Base-by-base conservation (phyloP, 352 stramenopile genomes). In the Pythium aquatile region DNA sequence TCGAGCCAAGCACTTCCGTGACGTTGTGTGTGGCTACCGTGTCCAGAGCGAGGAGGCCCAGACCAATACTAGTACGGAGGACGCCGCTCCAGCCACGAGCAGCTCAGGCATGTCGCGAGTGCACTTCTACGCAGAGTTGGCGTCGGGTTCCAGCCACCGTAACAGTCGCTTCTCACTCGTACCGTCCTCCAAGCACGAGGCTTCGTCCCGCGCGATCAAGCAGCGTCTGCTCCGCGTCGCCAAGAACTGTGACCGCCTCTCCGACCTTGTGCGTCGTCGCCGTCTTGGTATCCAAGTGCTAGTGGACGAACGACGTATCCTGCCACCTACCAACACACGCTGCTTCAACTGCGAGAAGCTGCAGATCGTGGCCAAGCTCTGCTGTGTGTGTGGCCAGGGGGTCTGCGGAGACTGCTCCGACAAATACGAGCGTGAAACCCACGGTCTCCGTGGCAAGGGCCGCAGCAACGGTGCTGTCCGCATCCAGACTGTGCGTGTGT, bases 251-350 rank as follows among this genome's bases (percentile, higher is more conserved):
- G 47, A 54, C 11, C 74, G 73, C 0, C 58, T 91, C 1, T 69
- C 75, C 2, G 67, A 78, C 8, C 55, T 91, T 5, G 74, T 92
- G 29, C 78, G 79, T 6, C 73, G 83, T n/a, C 81, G 79, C 0
- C 81, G 83, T 2, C 77, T 92, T 20, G 81, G 79, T 14, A 69
- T 74, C 7, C 83, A 92, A 65, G 71, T 74, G 29, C 73, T 92
- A 13, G 62, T 87, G 10, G 66, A 78, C 48, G 71, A 72, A 33
- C 61, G 56, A 9, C 61, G 77, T 2, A 78, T 89, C 40, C 65
- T 77, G 20, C 69, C 70, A 9, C 77, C 63, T 11, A 65, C 57
- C 5, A 90, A 86, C 65, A 61, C 63, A 5, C 71, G 62, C 30
- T 92, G 83, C 58, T 74, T 76, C 32, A 86, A 76, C 66, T 92